Conservation (phyloP, 2,329 filamentous ascomycete genomes). For the Trichoderma simmonsii region DNA sequence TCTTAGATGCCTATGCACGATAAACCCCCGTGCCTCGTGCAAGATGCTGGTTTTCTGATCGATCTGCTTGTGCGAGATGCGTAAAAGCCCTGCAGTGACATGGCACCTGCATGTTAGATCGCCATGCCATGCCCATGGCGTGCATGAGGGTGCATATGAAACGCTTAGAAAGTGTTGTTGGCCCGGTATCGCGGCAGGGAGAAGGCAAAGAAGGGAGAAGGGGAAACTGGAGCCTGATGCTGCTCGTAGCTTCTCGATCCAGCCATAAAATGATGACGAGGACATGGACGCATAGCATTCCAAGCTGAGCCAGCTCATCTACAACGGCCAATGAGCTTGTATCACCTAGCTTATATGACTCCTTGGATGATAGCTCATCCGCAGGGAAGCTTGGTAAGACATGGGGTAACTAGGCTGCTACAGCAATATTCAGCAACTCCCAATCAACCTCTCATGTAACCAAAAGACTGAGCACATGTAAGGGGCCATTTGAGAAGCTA, state of each 20-base stretch:
- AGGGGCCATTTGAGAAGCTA: not conserved
- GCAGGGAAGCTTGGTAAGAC: conserved; percentile 2
- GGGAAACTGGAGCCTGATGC: not conserved
- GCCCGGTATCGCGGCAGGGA: not conserved
- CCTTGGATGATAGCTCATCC: not conserved
- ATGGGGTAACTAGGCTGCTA: not conserved
- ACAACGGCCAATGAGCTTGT: not conserved
- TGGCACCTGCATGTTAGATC: not conserved
- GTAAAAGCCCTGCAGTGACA: not conserved
- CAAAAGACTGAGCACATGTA: not conserved
- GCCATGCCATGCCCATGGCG: not conserved
- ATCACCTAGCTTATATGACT: not conserved
- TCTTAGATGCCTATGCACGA: not conserved
- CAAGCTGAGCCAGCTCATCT: not conserved
- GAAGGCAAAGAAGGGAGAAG: not conserved
- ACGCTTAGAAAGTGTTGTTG: not conserved
- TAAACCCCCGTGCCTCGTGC: not conserved
- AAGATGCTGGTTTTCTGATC: not conserved
- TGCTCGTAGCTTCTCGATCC: not conserved
- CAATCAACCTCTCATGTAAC: not conserved
- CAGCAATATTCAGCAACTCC: not conserved
- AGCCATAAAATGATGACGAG: not conserved
- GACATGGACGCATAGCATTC: not conserved
- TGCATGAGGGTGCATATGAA: not conserved
- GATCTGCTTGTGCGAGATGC: not conserved